Percentiles rank a stretch among this genome's conserved stretches.
These are phyloP conservation scores for Fusarium avenaceum DNA, from an alignment of 2,329 filamentous ascomycete species.

Conservation along the genomic window DNA sequence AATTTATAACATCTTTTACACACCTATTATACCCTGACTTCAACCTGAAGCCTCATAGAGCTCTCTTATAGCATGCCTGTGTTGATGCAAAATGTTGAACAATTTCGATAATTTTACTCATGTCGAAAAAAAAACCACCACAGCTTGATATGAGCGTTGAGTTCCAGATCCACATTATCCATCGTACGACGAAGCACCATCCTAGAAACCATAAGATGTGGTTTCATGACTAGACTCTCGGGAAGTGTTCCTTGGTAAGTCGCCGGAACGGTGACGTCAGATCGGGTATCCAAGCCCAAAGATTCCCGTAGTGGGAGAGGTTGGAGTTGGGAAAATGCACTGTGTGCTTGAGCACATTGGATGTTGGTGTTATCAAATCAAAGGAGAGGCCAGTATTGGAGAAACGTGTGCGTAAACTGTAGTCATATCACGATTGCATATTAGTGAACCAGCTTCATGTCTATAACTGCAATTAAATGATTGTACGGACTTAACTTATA, in stretches of 20 bases:
- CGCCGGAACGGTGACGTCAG: conserved; percentile 35
- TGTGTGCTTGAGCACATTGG: conserved; percentile 4
- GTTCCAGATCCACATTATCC: neutral
- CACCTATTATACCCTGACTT: neutral
- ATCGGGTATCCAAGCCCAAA: conserved; percentile 18
- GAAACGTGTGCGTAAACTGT: no score
- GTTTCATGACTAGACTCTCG: conserved; percentile 21
- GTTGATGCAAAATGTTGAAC: neutral
- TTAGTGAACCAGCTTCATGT: neutral
- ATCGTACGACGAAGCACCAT: neutral
- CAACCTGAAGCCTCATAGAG: neutral
- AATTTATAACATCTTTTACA: no score
- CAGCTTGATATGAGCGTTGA: neutral
- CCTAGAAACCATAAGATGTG: conserved; percentile 9
- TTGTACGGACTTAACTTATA: neutral
- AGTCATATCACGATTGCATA: neutral
- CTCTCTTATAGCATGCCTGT: neutral
- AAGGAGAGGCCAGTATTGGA: neutral
- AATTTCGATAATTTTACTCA: neutral
- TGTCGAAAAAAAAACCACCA: neutral
- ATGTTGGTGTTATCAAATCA: neutral
- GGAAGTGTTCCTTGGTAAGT: conserved; percentile 22
- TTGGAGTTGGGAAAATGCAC: neutral
- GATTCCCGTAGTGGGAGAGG: conserved; percentile 12
- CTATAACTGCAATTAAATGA: neutral